Evolutionary conservation across 768 basidiomycete species (phyloP).

Genomic region (Russula lepida): DNA sequence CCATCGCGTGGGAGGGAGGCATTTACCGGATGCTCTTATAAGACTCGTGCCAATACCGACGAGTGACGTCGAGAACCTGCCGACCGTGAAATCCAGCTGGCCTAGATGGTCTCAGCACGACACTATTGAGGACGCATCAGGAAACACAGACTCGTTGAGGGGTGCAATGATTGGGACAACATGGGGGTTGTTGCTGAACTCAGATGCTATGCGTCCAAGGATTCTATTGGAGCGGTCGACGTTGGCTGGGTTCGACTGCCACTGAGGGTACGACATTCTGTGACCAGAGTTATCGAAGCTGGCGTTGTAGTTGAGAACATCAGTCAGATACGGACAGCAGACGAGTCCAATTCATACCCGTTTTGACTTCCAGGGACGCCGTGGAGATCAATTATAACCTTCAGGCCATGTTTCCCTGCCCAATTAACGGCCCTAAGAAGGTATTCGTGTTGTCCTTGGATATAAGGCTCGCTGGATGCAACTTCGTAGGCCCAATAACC

Average conservation of each 20-base stretch:
- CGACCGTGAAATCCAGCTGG: slow-evolving; percentile 59
- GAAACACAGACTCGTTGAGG: slow-evolving; percentile 57
- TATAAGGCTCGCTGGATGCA: slow-evolving; percentile 65
- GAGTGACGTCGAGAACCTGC: slow-evolving; percentile 41
- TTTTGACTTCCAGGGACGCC: slow-evolving; percentile 81
- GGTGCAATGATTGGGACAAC: slow-evolving; percentile 65
- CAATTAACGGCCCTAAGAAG: slow-evolving; percentile 59
- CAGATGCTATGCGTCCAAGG: slow-evolving; percentile 52
- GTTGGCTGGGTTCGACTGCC: slow-evolving; percentile 62
- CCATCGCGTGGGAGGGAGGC: not conserved
- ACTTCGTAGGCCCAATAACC: slow-evolving; percentile 91
- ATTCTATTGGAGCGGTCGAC: slow-evolving; percentile 58
- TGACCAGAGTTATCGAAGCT: slow-evolving; percentile 86
- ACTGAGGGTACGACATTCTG: slow-evolving; percentile 47
- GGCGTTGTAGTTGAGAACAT: not conserved
- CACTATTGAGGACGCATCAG: not conserved
- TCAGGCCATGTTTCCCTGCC: slow-evolving; percentile 63
- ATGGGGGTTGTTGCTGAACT: slow-evolving; percentile 44
- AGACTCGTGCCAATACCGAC: slow-evolving; percentile 66
- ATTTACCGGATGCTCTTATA: slow-evolving; percentile 62
- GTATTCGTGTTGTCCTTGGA: slow-evolving; percentile 69
- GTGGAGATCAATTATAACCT: slow-evolving; percentile 67
- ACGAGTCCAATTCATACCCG: slow-evolving; percentile 37
- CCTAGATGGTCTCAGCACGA: slow-evolving; percentile 30
- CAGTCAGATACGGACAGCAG: slow-evolving; percentile 30